A percentile compares a stretch with the other conserved stretches of the same genome.
phyloP scores from a whole-genome alignment of 768 basidiomycete species.

The Mycena latifolia region DNA sequence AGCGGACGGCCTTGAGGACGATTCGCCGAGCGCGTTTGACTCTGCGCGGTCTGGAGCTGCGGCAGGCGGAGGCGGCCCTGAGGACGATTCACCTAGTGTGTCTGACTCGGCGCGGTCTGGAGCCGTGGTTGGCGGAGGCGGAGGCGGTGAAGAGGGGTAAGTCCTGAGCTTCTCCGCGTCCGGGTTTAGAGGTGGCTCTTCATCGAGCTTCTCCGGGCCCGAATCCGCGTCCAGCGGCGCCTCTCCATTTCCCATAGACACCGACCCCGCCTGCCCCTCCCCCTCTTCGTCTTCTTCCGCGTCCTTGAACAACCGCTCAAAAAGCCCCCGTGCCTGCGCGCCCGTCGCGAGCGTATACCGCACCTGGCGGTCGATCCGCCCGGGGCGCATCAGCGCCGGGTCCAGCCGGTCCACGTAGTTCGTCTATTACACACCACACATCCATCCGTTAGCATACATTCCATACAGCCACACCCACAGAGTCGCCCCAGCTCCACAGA shows the following conservation, averaged over 20 bases:
- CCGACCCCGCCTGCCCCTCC: neutral
- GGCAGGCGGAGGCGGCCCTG: neutral
- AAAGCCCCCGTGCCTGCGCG: constrained; percentile 62
- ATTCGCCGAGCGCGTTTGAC: neutral
- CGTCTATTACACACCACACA: constrained; percentile 52
- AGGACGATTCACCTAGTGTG: neutral
- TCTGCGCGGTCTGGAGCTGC: neutral
- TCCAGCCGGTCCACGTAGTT: constrained; percentile 70
- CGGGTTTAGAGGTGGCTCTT: neutral
- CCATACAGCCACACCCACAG: too few species aligned
- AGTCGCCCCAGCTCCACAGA: too few species aligned
- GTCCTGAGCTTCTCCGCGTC: too few species aligned
- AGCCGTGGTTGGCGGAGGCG: neutral
- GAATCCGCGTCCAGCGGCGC: neutral
- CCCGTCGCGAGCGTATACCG: constrained; percentile 64
- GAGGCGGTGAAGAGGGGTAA: too few species aligned
- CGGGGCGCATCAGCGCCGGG: constrained; percentile 67
- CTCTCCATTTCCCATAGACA: neutral
- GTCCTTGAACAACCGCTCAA: constrained; percentile 57
- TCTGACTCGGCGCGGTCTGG: neutral
- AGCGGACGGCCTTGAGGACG: neutral
- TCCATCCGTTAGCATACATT: too few species aligned
- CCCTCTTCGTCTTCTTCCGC: constrained; percentile 13
- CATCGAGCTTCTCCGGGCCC: neutral
- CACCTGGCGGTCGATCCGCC: constrained; percentile 67